These are phyloP conservation scores for Aspergillus latus DNA, from an alignment of 2,329 filamentous ascomycete species.

Conservation along the genomic window DNA sequence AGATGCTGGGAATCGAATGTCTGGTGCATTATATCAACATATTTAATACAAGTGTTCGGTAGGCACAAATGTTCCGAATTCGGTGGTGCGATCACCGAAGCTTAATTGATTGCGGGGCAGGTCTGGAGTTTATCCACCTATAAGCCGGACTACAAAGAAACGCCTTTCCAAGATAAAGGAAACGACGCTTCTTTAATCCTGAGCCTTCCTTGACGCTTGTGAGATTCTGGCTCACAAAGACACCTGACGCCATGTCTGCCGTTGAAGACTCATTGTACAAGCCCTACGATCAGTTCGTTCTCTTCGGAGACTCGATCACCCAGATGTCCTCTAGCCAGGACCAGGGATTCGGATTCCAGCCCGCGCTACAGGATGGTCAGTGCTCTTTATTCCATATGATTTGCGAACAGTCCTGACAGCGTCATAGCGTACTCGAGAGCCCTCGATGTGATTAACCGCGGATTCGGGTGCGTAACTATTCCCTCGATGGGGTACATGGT, in stretches of 20 bases:
- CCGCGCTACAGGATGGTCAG: slow-evolving; percentile 68
- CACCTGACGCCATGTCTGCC: neutral
- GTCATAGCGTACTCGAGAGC: slow-evolving; percentile 68
- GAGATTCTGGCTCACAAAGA: neutral
- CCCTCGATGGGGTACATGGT: neutral
- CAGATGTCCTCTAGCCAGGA: slow-evolving; percentile 63
- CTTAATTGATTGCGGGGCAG: neutral
- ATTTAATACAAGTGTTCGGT: neutral
- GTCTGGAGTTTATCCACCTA: slow-evolving; percentile 8
- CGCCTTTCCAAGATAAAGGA: neutral
- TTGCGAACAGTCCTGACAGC: slow-evolving; percentile 1
- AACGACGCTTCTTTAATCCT: neutral
- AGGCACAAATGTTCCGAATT: no score
- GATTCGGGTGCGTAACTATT: slow-evolving; percentile 58
- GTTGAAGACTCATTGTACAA: slow-evolving; percentile 20
- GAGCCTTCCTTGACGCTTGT: neutral
- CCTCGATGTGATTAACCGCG: slow-evolving; percentile 84
- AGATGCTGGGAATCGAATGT: no score
- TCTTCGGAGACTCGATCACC: slow-evolving; percentile 89
- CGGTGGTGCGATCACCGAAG: slow-evolving; percentile 1
- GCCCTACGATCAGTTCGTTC: slow-evolving; percentile 70
- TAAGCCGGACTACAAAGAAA: neutral
- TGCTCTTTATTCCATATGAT: slow-evolving; percentile 16
- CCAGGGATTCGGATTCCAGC: slow-evolving; percentile 71
- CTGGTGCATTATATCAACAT: no score